Evolutionary conservation across 306 rosid species (phyloP).

Genomic region (Quercus bicolor): DNA sequence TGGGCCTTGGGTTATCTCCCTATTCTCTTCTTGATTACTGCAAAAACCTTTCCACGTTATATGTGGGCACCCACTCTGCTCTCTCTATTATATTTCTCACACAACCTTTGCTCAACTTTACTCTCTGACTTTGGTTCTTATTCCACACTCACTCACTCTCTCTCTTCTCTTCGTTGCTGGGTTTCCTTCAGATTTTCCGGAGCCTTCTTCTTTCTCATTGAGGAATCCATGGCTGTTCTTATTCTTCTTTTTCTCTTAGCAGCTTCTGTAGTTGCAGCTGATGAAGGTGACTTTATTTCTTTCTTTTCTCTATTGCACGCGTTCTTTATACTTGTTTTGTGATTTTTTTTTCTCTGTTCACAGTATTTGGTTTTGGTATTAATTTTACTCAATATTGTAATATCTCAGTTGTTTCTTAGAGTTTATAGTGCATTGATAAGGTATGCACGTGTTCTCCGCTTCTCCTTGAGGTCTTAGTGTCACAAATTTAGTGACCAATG

Average conservation of each 20-base stretch:
- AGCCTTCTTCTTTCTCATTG: constrained; percentile 2
- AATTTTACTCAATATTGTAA: neutral
- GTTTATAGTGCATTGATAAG: neutral
- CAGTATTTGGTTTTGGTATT: neutral
- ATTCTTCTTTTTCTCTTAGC: constrained; percentile 52
- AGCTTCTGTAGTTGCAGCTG: constrained; percentile 49
- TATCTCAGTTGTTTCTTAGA: neutral
- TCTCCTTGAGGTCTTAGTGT: neutral
- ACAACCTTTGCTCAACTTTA: constrained; percentile 40
- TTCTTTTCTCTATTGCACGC: neutral
- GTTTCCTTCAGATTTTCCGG: constrained; percentile 27
- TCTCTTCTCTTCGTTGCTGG: constrained; percentile 35
- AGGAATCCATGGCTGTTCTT: constrained; percentile 51
- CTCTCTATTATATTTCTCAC: constrained; percentile 35
- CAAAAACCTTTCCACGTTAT: constrained; percentile 52
- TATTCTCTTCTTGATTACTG: neutral
- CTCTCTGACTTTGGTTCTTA: constrained; percentile 30
- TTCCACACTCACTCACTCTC: constrained; percentile 23
- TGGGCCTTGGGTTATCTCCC: neutral
- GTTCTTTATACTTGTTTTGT: neutral
- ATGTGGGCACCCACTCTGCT: constrained; percentile 30
- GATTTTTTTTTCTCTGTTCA: neutral
- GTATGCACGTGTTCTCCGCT: neutral
- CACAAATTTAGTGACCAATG: neutral
- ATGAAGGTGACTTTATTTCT: constrained; percentile 49